phyloP scores from a whole-genome alignment of 306 rosid species.

The Glycine soja region DNA sequence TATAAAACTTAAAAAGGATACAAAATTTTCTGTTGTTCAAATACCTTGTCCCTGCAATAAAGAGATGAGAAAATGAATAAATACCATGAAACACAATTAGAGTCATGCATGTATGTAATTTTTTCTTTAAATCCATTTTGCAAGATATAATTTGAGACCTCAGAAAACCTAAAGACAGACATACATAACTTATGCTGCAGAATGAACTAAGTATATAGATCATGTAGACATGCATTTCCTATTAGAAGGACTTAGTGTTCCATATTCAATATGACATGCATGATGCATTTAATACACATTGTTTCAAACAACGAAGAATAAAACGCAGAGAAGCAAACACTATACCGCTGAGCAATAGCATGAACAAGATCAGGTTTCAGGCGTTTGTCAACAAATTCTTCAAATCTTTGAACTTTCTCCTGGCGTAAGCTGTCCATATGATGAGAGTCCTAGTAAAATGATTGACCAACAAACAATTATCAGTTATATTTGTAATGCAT shows the following conservation, averaged over 20 bases:
- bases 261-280: neutral
- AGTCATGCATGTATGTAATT: neutral
- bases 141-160: no score
- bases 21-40: slow-evolving; percentile 89
- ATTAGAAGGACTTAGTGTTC: neutral
- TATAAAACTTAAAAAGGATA: slow-evolving; percentile 66
- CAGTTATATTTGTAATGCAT: slow-evolving; percentile 7
- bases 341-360: slow-evolving; percentile 78
- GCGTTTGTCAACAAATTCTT: slow-evolving; percentile 85
- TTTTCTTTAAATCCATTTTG: no score
- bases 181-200: no score
- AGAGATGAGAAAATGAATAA: slow-evolving; percentile 23
- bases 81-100: slow-evolving; percentile 6
- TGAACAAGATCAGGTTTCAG: slow-evolving; percentile 89
- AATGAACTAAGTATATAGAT: slow-evolving; percentile 19
- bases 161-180: no score
- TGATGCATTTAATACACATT: slow-evolving; percentile 10
- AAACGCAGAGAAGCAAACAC: neutral
- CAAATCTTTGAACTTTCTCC: slow-evolving; percentile 67
- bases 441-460: slow-evolving; percentile 43
- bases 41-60: slow-evolving; percentile 85
- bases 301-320: slow-evolving; percentile 27
- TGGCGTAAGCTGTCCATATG: slow-evolving; percentile 61
- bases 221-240: slow-evolving; percentile 1
- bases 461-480: slow-evolving; percentile 12